phyloP scores from a whole-genome alignment of 176 grass and related monocot genomes.

The Carex parvula region DNA sequence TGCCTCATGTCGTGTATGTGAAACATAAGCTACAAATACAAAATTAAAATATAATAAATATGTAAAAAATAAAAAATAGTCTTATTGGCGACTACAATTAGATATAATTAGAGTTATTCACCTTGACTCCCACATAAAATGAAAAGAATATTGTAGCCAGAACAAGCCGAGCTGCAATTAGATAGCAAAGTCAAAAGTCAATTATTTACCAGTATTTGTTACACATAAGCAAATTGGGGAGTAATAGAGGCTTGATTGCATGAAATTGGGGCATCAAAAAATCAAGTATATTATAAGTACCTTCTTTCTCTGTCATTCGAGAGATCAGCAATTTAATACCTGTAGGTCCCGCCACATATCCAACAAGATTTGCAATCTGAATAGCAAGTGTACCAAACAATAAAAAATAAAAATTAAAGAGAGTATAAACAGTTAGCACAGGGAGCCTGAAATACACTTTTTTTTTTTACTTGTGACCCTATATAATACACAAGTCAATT shows the following conservation, averaged over 20 bases:
- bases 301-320: conserved; percentile 58
- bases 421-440: not conserved
- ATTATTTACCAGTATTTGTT: not conserved
- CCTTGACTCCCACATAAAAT: conserved; percentile 87
- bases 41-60: conserved; percentile 23
- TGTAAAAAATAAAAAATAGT: conserved; percentile 22
- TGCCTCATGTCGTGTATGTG: conserved; percentile 51
- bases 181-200: conserved; percentile 12
- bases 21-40: conserved; percentile 84
- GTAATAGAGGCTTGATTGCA: not conserved
- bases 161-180: conserved; percentile 43
- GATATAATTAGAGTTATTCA: conserved; percentile 30
- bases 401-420: not conserved
- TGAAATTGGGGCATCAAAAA: not conserved
- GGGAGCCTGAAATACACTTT: not conserved
- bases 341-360: conserved; percentile 76
- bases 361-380: conserved; percentile 85
- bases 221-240: not conserved
- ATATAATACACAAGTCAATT: not conserved
- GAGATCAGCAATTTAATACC: conserved; percentile 61
- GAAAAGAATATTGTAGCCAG: conserved; percentile 56
- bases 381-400: conserved; percentile 7
- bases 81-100: not conserved
- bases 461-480: not conserved
- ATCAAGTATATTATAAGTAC: conserved; percentile 1